Base-by-base conservation (phyloP, 164 flowering plant species). In the Brasenia schreberi region DNA sequence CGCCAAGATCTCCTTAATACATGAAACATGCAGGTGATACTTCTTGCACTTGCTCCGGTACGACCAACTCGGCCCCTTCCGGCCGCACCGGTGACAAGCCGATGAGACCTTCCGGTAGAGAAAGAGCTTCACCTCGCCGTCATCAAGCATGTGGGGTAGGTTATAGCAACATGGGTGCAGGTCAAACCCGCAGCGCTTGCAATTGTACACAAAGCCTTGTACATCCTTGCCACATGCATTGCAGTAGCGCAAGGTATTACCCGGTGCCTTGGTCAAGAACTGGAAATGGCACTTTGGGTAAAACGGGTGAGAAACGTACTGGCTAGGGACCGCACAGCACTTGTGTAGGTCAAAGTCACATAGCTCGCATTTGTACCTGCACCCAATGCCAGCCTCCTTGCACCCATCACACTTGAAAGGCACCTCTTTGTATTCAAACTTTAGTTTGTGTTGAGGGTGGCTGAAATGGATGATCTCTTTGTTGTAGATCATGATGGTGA, bases 381-480 rank as follows among this genome's bases (percentile, higher is more conserved):
- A 85, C 19, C 95, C 96, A 6, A 91, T 84, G 18, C 99, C 97
- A 0, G 77, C 89, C 69, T 94, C 99, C 64, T 83, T 89, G 87
- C 99, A 94, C 39, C 99, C 99, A 67, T 94, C 91, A 58, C 99
- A 94, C 73, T 81, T 87, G 87, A 88, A 91, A 0, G 96, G 96
- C 5, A 68, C 65, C 64, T 89, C 85, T 0, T 66, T 19, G 80
- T 79, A 79, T 73, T 86, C 93, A 10, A 84, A 79, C 60, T 70
- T 77, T 6, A 94, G 85, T 71, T 71, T 80, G 87, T 94, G 97
- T 45, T 88, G 83, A 4, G 96, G 91, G 81, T 94, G 99, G 82
- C 85, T 81, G 52, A 73, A 79, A 69, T 94, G 97, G 19, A 82
- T 66, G 33, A 87, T 84, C 67, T 94, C 96, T n/a, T 61, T 61